phyloP scores from a whole-genome alignment of 768 basidiomycete species.

The Agaricus bisporus region DNA sequence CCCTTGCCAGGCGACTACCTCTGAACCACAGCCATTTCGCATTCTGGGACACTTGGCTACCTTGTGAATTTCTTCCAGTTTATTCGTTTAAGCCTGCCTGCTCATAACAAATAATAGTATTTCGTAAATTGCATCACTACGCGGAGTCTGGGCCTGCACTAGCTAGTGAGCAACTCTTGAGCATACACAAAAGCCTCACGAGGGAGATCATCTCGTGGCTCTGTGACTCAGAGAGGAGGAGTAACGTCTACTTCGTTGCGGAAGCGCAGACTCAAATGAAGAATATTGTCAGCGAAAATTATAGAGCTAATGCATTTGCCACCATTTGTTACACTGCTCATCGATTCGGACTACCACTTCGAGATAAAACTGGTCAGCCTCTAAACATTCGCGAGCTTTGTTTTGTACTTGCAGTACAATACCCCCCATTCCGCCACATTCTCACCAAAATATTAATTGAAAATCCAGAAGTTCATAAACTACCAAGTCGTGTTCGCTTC shows the following conservation, averaged over 20 bases:
- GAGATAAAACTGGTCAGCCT: background rate
- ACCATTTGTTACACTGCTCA: too few species aligned
- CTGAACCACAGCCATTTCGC: background rate
- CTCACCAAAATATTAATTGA: background rate
- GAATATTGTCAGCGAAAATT: too few species aligned
- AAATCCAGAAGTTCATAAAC: background rate
- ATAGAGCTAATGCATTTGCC: too few species aligned
- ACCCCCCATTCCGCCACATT: background rate
- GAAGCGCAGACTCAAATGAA: background rate
- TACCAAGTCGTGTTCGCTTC: background rate
- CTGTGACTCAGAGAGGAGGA: background rate
- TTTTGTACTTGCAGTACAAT: background rate
- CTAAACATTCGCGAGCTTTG: background rate
- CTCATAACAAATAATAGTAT: background rate
- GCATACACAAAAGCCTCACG: background rate
- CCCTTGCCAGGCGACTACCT: too few species aligned
- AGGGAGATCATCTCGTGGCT: background rate
- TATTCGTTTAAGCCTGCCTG: background rate
- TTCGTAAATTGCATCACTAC: background rate
- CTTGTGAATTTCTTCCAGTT: background rate
- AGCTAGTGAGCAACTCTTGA: background rate
- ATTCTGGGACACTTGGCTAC: background rate
- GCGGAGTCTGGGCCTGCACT: background rate
- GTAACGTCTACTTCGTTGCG: background rate
- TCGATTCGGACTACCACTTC: background rate